phyloP scores from a whole-genome alignment of 2,329 filamentous ascomycete species.

The Colletotrichum echinochloae region DNA sequence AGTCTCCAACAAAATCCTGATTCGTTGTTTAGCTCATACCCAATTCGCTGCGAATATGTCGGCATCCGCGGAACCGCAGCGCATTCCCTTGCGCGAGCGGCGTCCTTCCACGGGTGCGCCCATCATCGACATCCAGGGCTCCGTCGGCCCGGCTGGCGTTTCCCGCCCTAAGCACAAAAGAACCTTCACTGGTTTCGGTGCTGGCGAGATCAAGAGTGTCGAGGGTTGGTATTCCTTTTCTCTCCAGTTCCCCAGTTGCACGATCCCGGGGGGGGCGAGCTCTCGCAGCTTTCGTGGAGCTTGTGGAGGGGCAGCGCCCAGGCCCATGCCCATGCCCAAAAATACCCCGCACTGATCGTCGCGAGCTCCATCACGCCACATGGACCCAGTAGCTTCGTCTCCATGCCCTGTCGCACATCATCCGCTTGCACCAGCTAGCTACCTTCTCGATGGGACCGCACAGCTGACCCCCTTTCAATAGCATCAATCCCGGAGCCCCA shows the following conservation, averaged over 20 bases:
- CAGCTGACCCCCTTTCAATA: constrained; percentile 47
- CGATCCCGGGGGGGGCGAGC: constrained; percentile 18
- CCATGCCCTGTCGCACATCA: constrained; percentile 1
- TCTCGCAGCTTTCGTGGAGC: constrained; percentile 37
- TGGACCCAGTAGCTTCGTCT: constrained; percentile 24
- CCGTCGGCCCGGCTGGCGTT: constrained; percentile 86
- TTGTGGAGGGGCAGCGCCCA: constrained; percentile 37
- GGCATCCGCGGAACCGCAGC: constrained; percentile 44
- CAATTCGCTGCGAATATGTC: constrained; percentile 45
- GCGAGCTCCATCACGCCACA: constrained; percentile 43
- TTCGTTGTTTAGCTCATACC: constrained; percentile 33
- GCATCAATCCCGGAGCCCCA: constrained; percentile 88
- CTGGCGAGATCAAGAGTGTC: constrained; percentile 91
- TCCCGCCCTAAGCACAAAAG: constrained; percentile 94
- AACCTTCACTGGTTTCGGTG: constrained; percentile 93
- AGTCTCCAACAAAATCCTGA: not conserved
- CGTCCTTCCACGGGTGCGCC: constrained; percentile 85
- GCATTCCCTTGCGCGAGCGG: constrained; percentile 74
- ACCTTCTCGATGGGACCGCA: constrained; percentile 3
- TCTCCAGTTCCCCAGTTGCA: constrained; percentile 8
- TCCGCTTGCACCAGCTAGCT: constrained; percentile 16
- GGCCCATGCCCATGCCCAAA: constrained; percentile 44
- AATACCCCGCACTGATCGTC: constrained; percentile 44
- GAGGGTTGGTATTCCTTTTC: constrained; percentile 71
- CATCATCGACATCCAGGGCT: constrained; percentile 86